Conservation (phyloP, 2,329 filamentous ascomycete species). For the Trematosphaeria pertusa region DNA sequence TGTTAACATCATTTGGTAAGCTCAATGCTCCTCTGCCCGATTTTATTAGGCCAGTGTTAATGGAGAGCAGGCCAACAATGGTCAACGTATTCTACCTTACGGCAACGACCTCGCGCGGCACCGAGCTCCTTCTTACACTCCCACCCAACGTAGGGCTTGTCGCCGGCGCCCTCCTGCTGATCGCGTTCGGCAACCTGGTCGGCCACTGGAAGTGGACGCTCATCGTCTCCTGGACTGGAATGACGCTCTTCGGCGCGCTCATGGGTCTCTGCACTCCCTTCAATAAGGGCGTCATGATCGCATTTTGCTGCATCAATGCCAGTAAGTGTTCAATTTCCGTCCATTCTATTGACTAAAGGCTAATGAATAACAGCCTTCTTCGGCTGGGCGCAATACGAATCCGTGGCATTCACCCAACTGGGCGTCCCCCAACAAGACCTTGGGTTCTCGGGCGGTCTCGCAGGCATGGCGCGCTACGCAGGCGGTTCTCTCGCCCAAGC, state of each 20-base stretch:
- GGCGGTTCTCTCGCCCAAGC: conserved; percentile 33
- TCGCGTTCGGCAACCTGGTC: conserved; percentile 52
- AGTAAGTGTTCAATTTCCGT: conserved; percentile 18
- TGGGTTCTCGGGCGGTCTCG: conserved; percentile 51
- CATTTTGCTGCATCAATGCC: conserved; percentile 53
- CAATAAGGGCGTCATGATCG: conserved; percentile 56
- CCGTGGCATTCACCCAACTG: conserved; percentile 41
- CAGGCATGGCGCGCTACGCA: conserved; percentile 33
- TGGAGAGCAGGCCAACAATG: conserved; percentile 48
- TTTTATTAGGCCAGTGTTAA: background rate
- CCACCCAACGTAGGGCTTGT: conserved; percentile 56
- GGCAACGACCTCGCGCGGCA: conserved; percentile 33
- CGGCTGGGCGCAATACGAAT: conserved; percentile 41
- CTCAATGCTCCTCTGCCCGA: background rate
- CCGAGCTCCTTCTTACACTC: conserved; percentile 51
- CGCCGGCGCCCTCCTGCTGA: conserved; percentile 52
- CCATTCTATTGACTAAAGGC: background rate
- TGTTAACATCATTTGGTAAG: conserved; percentile 54
- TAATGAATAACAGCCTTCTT: conserved; percentile 23
- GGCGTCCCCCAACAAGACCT: conserved; percentile 56
- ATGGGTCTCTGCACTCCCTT: conserved; percentile 54
- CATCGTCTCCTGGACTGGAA: conserved; percentile 52
- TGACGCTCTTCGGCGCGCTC: conserved; percentile 58
- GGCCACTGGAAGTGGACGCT: conserved; percentile 58
- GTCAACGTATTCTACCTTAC: conserved; percentile 55